Evolutionary conservation across 169 alveolate genomes (phyloP).

Genomic region (Sarcocystis neurona): DNA sequence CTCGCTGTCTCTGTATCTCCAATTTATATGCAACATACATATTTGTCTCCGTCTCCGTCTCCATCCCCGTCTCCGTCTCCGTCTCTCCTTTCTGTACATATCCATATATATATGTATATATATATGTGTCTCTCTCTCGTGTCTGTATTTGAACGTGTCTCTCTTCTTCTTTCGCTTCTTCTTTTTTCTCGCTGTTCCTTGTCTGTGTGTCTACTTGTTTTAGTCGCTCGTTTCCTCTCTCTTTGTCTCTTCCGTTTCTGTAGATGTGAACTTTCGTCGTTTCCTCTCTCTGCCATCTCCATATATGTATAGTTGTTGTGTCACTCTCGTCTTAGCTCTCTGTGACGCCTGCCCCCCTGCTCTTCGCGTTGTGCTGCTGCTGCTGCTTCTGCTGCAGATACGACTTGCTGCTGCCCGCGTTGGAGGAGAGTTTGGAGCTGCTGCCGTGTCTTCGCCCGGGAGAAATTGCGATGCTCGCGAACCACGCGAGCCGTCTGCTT

Average conservation of each 20-base stretch:
- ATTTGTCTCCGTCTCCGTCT: not conserved
- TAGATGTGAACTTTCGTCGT: not conserved
- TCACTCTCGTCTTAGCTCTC: too few species aligned
- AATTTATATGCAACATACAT: not conserved
- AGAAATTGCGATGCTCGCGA: constrained; percentile 37
- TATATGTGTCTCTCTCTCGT: too few species aligned
- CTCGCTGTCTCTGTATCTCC: too few species aligned
- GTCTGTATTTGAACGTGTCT: not conserved
- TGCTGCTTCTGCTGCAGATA: too few species aligned
- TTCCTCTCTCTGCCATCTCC: not conserved
- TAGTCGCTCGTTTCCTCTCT: not conserved
- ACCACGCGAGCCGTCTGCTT: constrained; percentile 25
- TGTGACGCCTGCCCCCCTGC: too few species aligned
- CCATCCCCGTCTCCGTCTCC: not conserved
- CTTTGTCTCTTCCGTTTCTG: not conserved
- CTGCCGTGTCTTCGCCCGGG: constrained; percentile 28
- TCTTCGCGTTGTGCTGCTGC: too few species aligned
- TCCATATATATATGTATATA: too few species aligned
- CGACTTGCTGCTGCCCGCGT: not conserved
- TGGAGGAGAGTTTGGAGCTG: not conserved
- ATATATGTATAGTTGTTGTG: too few species aligned
- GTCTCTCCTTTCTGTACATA: too few species aligned
- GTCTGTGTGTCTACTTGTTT: not conserved
- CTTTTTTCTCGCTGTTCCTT: not conserved
- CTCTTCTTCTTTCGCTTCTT: not conserved